phyloP scores from a whole-genome alignment of 768 basidiomycete genomes.

The Serendipita sp. region DNA sequence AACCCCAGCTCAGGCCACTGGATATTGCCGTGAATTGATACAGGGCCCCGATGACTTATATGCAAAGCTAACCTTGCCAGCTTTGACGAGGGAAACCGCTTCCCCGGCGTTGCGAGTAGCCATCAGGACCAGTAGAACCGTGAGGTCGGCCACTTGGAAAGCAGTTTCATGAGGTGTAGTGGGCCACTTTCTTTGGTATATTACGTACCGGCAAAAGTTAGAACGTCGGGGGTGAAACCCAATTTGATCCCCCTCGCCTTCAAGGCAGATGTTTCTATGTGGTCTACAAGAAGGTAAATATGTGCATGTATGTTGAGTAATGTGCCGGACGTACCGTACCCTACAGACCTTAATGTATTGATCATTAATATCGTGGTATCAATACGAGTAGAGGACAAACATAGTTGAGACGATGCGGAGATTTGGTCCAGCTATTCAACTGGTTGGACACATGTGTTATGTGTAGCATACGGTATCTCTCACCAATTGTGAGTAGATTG shows the following conservation, averaged over 20 bases:
- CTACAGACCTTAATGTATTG: constrained; percentile 38
- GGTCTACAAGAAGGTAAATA: constrained; percentile 39
- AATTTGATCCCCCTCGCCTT: constrained; percentile 47
- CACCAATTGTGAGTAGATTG: constrained; percentile 50
- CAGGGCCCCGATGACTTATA: neutral
- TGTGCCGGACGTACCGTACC: constrained; percentile 40
- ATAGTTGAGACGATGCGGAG: constrained; percentile 82
- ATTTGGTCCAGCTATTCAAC: constrained; percentile 44
- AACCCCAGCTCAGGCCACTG: constrained; percentile 73
- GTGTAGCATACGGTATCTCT: neutral
- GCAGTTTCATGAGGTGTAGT: neutral
- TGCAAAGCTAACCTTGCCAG: constrained; percentile 39
- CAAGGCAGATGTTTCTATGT: constrained; percentile 48
- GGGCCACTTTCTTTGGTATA: neutral
- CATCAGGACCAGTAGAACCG: constrained; percentile 87
- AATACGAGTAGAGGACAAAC: constrained; percentile 14
- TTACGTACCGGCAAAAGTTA: constrained; percentile 18
- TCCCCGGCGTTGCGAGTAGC: constrained; percentile 66
- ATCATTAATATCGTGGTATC: constrained; percentile 11
- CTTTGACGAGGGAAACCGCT: constrained; percentile 45
- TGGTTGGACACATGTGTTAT: too few species aligned
- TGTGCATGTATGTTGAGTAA: neutral
- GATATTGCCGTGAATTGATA: neutral
- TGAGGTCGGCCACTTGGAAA: constrained; percentile 68
- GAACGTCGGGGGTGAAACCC: constrained; percentile 87